Percentiles rank a stretch among this genome's conserved stretches.
phyloP scores from a whole-genome alignment of 2,329 filamentous ascomycete species.

The Apiospora saccharicola region DNA sequence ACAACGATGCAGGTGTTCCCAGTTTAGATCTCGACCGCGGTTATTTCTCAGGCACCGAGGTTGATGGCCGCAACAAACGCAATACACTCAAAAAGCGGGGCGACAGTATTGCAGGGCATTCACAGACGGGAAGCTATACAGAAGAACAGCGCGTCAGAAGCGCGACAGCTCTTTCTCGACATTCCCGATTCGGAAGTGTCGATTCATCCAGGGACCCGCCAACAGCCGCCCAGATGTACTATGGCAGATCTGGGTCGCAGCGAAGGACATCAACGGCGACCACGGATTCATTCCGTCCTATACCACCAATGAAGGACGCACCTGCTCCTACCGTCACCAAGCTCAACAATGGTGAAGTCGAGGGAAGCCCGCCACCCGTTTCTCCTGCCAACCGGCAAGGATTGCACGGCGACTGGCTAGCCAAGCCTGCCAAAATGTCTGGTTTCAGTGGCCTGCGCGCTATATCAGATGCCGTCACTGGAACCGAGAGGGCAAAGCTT shows the following conservation, averaged over 20 bases:
- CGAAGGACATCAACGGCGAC: constrained; percentile 68
- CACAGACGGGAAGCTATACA: constrained; percentile 77
- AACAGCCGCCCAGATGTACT: constrained; percentile 76
- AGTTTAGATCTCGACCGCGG: constrained; percentile 78
- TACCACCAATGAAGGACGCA: constrained; percentile 60
- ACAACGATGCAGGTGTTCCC: constrained; percentile 51
- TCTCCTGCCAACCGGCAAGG: constrained; percentile 51
- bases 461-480: constrained; percentile 78
- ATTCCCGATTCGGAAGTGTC: constrained; percentile 80
- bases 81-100: constrained; percentile 81
- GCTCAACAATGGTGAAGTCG: constrained; percentile 51
- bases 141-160: constrained; percentile 76
- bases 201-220: constrained; percentile 75
- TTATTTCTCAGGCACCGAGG: constrained; percentile 91
- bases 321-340: constrained; percentile 67
- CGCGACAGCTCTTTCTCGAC: constrained; percentile 70
- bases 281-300: constrained; percentile 60
- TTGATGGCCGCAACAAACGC: constrained; percentile 72
- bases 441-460: constrained; percentile 75
- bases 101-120: constrained; percentile 66
- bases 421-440: constrained; percentile 59
- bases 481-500: constrained; percentile 60
- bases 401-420: constrained; percentile 64
- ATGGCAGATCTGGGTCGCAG: constrained; percentile 60
- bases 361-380: constrained; percentile 50